Conservation (phyloP, 176 grass and related monocot species). For the Thinopyrum elongatum region DNA sequence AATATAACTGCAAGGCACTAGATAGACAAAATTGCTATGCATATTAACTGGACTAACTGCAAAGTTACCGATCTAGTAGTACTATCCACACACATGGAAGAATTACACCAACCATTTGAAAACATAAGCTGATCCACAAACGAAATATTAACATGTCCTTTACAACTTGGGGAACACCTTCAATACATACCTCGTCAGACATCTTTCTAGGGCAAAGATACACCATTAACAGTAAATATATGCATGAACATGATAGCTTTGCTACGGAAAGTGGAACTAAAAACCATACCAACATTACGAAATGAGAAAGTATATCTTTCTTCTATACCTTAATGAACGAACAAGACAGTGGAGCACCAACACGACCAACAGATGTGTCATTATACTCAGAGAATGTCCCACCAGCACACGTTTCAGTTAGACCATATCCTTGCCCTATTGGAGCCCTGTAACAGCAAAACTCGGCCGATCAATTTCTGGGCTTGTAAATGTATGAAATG, state of each 20-base stretch:
- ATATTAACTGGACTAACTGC: neutral
- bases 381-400: constrained; percentile 90
- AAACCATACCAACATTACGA: neutral
- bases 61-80: neutral
- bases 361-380: constrained; percentile 84
- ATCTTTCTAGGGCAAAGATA: neutral
- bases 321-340: constrained; percentile 77
- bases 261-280: neutral
- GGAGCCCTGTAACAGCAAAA: constrained; percentile 61
- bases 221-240: neutral
- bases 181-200: neutral
- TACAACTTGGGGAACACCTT: constrained; percentile 14
- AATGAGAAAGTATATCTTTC: neutral
- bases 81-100: neutral
- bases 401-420: constrained; percentile 94
- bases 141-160: neutral
- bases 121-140: neutral
- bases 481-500: neutral
- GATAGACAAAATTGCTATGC: neutral
- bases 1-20: neutral
- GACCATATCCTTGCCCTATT: constrained; percentile 95
- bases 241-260: neutral
- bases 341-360: constrained; percentile 84
- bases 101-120: neutral
- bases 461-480: neutral